Conservation (phyloP, 202 grass and related monocot species). For the Alloteropsis angusta region DNA sequence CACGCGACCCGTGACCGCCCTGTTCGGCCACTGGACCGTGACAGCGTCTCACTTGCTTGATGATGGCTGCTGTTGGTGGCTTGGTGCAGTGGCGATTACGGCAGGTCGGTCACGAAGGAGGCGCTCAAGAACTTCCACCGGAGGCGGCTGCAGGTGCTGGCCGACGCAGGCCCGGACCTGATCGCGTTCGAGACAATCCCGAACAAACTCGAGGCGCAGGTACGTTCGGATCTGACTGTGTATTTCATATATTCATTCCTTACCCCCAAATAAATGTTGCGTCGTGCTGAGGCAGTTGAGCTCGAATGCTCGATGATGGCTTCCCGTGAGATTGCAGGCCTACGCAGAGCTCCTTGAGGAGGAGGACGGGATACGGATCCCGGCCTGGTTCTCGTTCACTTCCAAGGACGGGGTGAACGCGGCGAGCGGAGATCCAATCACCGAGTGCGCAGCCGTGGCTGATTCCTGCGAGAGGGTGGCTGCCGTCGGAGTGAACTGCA, state of each 20-base stretch:
- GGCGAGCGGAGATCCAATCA: conserved; percentile 30
- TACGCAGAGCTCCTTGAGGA: conserved; percentile 35
- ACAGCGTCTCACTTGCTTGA: too few species aligned
- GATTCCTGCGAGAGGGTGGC: conserved; percentile 22
- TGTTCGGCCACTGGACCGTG: too few species aligned
- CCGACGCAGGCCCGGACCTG: conserved; percentile 20
- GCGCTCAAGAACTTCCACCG: conserved; percentile 27
- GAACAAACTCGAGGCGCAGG: conserved; percentile 28
- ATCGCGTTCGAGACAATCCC: conserved; percentile 42
- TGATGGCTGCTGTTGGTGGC: background rate
- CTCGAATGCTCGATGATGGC: background rate
- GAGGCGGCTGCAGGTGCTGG: conserved; percentile 31
- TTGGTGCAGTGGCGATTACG: conserved; percentile 16
- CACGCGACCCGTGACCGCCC: too few species aligned
- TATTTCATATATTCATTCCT: too few species aligned
- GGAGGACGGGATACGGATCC: conserved; percentile 12
- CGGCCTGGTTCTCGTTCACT: conserved; percentile 33
- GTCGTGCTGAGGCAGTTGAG: background rate
- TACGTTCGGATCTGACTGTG: too few species aligned
- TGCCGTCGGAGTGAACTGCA: conserved; percentile 33
- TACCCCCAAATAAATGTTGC: too few species aligned
- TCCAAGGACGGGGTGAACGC: conserved; percentile 14
- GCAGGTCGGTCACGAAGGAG: conserved; percentile 23
- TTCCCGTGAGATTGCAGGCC: conserved; percentile 1
- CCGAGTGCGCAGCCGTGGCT: conserved; percentile 1